Conservation (phyloP, 2,329 filamentous ascomycete genomes). For the Hypoxylon sp. region DNA sequence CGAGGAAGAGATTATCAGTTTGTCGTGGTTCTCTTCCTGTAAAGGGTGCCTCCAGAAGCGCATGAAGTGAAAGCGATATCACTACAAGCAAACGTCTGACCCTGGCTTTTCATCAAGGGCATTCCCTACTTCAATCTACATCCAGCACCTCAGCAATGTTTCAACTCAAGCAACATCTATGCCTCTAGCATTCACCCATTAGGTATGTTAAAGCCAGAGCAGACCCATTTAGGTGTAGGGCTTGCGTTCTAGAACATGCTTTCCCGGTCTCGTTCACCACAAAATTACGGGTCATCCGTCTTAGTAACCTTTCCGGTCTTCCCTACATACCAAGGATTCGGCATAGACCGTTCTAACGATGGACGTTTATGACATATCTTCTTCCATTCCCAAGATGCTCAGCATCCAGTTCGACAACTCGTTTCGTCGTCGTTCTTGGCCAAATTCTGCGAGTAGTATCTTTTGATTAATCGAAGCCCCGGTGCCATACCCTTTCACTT, state of each 20-base stretch:
- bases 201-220: background rate
- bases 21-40: background rate
- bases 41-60: background rate
- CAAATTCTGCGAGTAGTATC: background rate
- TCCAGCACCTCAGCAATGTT: slow-evolving; percentile 13
- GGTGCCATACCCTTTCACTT: background rate
- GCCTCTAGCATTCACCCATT: background rate
- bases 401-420: background rate
- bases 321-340: slow-evolving; percentile 16
- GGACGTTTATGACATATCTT: background rate
- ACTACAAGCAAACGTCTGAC: background rate
- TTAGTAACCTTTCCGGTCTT: slow-evolving; percentile 17
- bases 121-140: slow-evolving; percentile 5
- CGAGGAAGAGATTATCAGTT: background rate
- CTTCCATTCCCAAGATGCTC: background rate
- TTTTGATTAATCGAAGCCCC: background rate
- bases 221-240: slow-evolving; percentile 30
- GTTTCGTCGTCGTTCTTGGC: background rate
- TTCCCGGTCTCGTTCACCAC: background rate
- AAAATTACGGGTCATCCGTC: slow-evolving; percentile 19
- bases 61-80: background rate
- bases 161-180: slow-evolving; percentile 19
- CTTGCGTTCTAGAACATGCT: slow-evolving; percentile 7
- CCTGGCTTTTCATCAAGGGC: background rate
- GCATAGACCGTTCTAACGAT: background rate